phyloP scores from a whole-genome alignment of 164 flowering plant species.

The Annona squamosa region DNA sequence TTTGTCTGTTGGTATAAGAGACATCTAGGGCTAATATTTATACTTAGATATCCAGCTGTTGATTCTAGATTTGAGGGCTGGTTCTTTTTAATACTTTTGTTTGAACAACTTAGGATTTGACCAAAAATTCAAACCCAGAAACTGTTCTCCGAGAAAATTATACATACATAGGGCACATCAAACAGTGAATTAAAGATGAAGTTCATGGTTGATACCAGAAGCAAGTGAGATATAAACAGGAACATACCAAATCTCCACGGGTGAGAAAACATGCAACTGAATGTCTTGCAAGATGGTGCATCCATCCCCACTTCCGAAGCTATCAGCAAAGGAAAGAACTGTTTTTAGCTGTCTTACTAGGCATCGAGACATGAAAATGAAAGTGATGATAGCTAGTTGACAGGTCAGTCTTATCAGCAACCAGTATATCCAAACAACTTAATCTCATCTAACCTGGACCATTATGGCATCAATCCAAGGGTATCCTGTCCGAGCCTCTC shows the following conservation, averaged over 20 bases:
- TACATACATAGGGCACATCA: background rate
- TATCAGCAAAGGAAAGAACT: slow-evolving; percentile 19
- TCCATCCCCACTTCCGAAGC: slow-evolving; percentile 97
- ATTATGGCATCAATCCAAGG: slow-evolving; percentile 99
- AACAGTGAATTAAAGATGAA: background rate
- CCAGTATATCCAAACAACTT: background rate
- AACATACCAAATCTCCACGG: slow-evolving; percentile 88
- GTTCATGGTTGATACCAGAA: background rate
- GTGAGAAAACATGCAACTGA: slow-evolving; percentile 93
- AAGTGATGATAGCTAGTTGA: too few relatives aligned
- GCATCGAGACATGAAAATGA: background rate
- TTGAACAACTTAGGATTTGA: too few relatives aligned
- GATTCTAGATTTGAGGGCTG: too few relatives aligned
- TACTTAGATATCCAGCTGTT: too few relatives aligned
- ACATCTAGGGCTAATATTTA: too few relatives aligned
- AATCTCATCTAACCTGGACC: slow-evolving; percentile 60
- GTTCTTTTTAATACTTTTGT: too few relatives aligned
- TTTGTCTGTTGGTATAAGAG: too few relatives aligned
- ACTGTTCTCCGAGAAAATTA: background rate
- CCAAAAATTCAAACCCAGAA: too few relatives aligned
- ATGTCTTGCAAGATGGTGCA: slow-evolving; percentile 97
- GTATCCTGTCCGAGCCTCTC: slow-evolving; percentile 86
- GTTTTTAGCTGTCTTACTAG: slow-evolving; percentile 3
- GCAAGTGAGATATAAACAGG: background rate
- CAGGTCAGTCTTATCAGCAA: background rate